These are phyloP conservation scores for Camelina laxa DNA, from an alignment of 345 rosid genomes.

Conservation along the genomic window DNA sequence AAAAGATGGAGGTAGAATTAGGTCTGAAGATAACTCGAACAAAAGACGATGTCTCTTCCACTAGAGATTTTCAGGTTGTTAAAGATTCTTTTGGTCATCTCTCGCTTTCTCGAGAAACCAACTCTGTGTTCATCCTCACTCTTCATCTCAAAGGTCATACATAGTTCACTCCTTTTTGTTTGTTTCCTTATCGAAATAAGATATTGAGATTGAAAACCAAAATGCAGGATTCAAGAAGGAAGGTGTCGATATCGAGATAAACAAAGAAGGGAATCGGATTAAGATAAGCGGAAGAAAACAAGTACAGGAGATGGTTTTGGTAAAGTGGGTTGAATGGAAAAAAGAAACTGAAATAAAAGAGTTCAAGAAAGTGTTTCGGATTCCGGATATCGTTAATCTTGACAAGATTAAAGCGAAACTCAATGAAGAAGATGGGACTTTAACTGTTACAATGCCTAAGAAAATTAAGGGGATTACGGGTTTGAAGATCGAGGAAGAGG, in stretches of 20 bases:
- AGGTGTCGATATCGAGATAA: slow-evolving; percentile 66
- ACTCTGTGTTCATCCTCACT: slow-evolving; percentile 61
- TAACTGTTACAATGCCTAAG: slow-evolving; percentile 67
- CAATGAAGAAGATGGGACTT: slow-evolving; percentile 55
- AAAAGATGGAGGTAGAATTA: slow-evolving; percentile 77
- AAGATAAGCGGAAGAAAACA: slow-evolving; percentile 63
- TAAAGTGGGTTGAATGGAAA: slow-evolving; percentile 65
- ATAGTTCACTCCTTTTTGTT: neutral
- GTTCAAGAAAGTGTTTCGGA: slow-evolving; percentile 60
- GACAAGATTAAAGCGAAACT: slow-evolving; percentile 73
- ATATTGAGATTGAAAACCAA: neutral
- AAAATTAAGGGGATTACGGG: slow-evolving; percentile 57
- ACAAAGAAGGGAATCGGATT: slow-evolving; percentile 63
- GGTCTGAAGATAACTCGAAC: slow-evolving; percentile 79
- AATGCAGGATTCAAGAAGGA: slow-evolving; percentile 68
- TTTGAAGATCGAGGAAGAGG: slow-evolving; percentile 62
- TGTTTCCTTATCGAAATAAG: neutral
- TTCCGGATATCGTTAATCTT: slow-evolving; percentile 64
- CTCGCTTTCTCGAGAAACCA: slow-evolving; percentile 70
- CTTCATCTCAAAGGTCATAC: slow-evolving; percentile 71
- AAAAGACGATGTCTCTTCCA: slow-evolving; percentile 61
- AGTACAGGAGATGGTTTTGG: slow-evolving; percentile 69
- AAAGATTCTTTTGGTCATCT: slow-evolving; percentile 56
- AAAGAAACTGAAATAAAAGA: slow-evolving; percentile 59
- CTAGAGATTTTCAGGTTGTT: slow-evolving; percentile 51